Percentiles rank a stretch among this genome's conserved stretches.
Evolutionary conservation across 176 grass and related monocot species (phyloP).

Genomic region (Carex cristatella): DNA sequence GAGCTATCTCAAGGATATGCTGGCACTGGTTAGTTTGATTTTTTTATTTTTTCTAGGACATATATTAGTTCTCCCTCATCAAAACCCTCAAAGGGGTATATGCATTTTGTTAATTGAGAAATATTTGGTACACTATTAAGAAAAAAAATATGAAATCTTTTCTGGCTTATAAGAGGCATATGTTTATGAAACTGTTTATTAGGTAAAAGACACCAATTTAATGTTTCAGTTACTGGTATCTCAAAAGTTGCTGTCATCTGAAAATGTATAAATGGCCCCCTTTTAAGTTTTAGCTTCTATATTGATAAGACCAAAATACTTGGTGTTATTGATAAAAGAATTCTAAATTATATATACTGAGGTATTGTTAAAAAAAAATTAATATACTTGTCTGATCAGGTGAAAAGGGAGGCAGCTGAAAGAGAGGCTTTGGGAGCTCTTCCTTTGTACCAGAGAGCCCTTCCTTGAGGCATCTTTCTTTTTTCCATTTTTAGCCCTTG

Average conservation of each 20-base stretch:
- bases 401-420: conserved; percentile 70
- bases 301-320: neutral
- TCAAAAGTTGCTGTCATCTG: neutral
- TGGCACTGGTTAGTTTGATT: conserved; percentile 68
- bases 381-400: conserved; percentile 26
- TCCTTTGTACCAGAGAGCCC: conserved; percentile 72
- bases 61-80: neutral
- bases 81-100: neutral
- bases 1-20: conserved; percentile 74
- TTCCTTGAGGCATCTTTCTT: conserved; percentile 42
- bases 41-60: neutral
- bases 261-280: neutral
- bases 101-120: neutral
- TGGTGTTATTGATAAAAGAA: neutral
- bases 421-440: conserved; percentile 75
- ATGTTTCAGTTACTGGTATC: neutral
- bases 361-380: neutral
- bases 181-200: neutral
- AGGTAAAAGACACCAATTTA: neutral
- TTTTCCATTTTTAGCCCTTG: neutral
- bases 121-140: neutral
- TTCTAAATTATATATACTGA: neutral
- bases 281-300: neutral
- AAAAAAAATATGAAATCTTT: neutral
- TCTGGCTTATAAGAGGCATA: neutral